These are phyloP conservation scores for Beauveria sp. DNA, from an alignment of 2,329 filamentous ascomycete genomes.

Conservation along the genomic window DNA sequence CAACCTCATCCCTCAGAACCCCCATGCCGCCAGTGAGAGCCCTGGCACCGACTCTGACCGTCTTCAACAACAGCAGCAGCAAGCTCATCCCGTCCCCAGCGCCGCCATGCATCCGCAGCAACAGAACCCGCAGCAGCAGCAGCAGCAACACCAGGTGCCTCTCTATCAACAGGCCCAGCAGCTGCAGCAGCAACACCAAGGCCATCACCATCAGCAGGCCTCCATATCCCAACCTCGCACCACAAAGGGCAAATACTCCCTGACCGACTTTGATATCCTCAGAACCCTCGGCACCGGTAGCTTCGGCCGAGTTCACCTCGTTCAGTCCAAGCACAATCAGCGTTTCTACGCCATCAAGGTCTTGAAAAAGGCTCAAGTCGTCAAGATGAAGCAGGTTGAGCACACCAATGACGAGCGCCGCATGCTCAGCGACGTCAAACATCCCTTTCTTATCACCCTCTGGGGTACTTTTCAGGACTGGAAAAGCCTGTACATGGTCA, in stretches of 20 bases:
- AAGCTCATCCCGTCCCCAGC: constrained; percentile 14
- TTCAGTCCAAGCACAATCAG: constrained; percentile 97
- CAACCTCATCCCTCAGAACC: constrained; percentile 19
- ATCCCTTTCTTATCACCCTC: constrained; percentile 93
- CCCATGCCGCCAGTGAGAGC: constrained; percentile 26
- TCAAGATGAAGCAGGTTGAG: constrained; percentile 99
- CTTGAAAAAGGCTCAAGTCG: constrained; percentile 94
- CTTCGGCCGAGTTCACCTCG: constrained; percentile 92
- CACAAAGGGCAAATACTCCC: constrained; percentile 95
- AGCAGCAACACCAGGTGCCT: constrained; percentile 17
- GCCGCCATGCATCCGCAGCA: constrained; percentile 18
- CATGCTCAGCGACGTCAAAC: constrained; percentile 95
- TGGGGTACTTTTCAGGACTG: constrained; percentile 98
- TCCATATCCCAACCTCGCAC: constrained; percentile 46
- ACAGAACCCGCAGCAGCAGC: constrained; percentile 9
- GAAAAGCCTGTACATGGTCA: constrained; percentile 98
- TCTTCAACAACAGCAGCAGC: constrained; percentile 32
- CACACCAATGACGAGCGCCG: constrained; percentile 96
- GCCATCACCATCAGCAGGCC: constrained; percentile 19
- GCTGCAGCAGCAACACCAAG: constrained; percentile 23
- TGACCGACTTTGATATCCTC: constrained; percentile 82
- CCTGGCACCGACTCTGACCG: constrained; percentile 29
- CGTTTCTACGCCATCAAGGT: constrained; percentile 98
- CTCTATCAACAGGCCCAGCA: constrained; percentile 19
- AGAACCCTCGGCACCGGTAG: constrained; percentile 92